Percentiles rank a stretch among this genome's conserved stretches.
Conservation (phyloP, 75 land plant species). For the Azolla pinnata region DNA sequence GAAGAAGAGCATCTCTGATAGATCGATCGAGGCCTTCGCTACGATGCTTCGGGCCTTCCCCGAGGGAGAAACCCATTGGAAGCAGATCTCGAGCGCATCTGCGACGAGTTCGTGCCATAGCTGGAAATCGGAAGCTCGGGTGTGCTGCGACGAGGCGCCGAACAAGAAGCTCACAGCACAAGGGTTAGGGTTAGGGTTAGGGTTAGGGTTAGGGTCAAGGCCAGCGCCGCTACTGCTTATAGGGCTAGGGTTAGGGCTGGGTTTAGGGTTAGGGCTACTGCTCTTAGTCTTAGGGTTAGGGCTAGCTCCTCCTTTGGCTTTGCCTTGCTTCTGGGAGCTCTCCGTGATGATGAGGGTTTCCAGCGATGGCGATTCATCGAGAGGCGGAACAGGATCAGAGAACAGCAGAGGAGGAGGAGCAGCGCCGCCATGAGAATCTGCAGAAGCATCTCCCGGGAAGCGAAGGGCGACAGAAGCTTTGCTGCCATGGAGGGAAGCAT, state of each 20-base stretch:
- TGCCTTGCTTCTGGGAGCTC: conserved; percentile 1
- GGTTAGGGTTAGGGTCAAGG: background rate
- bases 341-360: background rate
- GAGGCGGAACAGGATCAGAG: conserved; percentile 7
- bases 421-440: background rate
- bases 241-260: no score
- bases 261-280: background rate
- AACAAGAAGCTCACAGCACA: background rate
- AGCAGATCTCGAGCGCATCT: conserved; percentile 8
- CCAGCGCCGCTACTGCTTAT: background rate
- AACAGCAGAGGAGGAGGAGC: conserved; percentile 4
- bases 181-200: background rate
- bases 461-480: conserved; percentile 13
- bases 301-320: conserved; percentile 2
- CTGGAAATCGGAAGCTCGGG: conserved; percentile 13
- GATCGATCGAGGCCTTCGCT: conserved; percentile 8
- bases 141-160: conserved; percentile 6
- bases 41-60: conserved; percentile 5
- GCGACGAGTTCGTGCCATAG: conserved; percentile 15
- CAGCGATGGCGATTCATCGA: background rate
- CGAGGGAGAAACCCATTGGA: conserved; percentile 29
- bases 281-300: background rate
- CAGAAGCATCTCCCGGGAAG: conserved; percentile 10
- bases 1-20: conserved; percentile 5
- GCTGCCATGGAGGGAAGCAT: conserved; percentile 9